These are phyloP conservation scores for Phytophthora sojae DNA, from an alignment of 352 stramenopile genomes.

Conservation along the genomic window DNA sequence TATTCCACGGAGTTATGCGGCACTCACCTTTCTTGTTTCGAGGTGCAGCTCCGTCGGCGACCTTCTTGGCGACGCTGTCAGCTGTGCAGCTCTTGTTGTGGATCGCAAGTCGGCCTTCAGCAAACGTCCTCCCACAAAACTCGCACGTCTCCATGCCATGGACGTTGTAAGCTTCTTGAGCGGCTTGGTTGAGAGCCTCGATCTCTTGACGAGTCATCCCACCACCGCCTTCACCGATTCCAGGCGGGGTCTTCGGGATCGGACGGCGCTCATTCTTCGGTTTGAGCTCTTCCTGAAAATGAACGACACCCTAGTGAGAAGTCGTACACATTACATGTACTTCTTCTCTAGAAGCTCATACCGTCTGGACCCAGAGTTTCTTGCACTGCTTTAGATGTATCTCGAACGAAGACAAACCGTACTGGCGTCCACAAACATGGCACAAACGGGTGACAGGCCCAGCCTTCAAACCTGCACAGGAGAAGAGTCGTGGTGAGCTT, in stretches of 20 bases:
- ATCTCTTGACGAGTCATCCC: conserved; percentile 64
- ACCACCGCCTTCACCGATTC: conserved; percentile 38
- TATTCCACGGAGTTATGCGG: too few relatives aligned
- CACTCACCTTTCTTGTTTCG: conserved; percentile 63
- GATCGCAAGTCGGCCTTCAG: conserved; percentile 75
- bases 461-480: conserved; percentile 41
- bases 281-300: conserved; percentile 72
- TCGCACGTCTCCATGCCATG: conserved; percentile 86
- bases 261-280: conserved; percentile 63
- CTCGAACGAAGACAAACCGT: conserved; percentile 82
- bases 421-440: conserved; percentile 82
- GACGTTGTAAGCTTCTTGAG: conserved; percentile 73
- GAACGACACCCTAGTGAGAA: neutral
- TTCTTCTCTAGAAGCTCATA: conserved; percentile 5
- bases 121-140: conserved; percentile 77
- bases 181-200: conserved; percentile 72
- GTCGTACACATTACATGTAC: neutral
- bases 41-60: conserved; percentile 58
- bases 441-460: conserved; percentile 78
- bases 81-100: conserved; percentile 69
- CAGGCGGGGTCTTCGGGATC: conserved; percentile 72
- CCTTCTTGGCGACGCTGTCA: conserved; percentile 51
- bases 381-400: conserved; percentile 90
- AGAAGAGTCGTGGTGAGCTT: neutral
- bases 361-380: conserved; percentile 77